A percentile compares a stretch with the other conserved stretches of the same genome.
phyloP scores from a whole-genome alignment of 2,329 filamentous ascomycete genomes.

The Curvularia sp. region DNA sequence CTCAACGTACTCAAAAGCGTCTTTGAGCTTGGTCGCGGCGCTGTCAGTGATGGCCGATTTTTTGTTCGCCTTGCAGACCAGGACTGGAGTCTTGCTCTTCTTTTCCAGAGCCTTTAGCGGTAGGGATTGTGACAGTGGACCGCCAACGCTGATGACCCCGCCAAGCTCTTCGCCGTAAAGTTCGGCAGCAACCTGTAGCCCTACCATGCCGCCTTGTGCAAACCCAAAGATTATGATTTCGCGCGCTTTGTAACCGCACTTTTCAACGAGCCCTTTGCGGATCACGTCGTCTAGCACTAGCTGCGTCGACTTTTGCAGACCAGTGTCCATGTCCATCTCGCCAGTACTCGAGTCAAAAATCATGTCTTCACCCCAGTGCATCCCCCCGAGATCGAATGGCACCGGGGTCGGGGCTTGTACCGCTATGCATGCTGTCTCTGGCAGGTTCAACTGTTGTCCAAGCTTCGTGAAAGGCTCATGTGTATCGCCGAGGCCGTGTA shows the following conservation, averaged over 20 bases:
- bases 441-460: conserved; percentile 72
- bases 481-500: conserved; percentile 85
- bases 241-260: conserved; percentile 59
- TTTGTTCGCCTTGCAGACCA: conserved; percentile 66
- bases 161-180: conserved; percentile 55
- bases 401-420: conserved; percentile 74
- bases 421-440: conserved; percentile 77
- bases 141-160: conserved; percentile 70
- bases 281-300: conserved; percentile 56
- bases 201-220: conserved; percentile 65
- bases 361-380: conserved; percentile 68
- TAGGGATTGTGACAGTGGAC: conserved; percentile 58
- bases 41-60: conserved; percentile 65
- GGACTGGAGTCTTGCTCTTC: conserved; percentile 69
- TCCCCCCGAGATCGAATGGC: conserved; percentile 72
- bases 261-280: conserved; percentile 54
- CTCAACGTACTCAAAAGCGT: conserved; percentile 63
- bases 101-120: conserved; percentile 40
- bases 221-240: conserved; percentile 64
- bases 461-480: conserved; percentile 73
- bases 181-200: conserved; percentile 54
- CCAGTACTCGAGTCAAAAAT: conserved; percentile 61
- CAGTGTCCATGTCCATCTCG: conserved; percentile 62
- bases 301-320: conserved; percentile 56
- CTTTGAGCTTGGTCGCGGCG: conserved; percentile 68